phyloP scores from a whole-genome alignment of 2,329 filamentous ascomycete genomes.

The Hypoxylon sp. region DNA sequence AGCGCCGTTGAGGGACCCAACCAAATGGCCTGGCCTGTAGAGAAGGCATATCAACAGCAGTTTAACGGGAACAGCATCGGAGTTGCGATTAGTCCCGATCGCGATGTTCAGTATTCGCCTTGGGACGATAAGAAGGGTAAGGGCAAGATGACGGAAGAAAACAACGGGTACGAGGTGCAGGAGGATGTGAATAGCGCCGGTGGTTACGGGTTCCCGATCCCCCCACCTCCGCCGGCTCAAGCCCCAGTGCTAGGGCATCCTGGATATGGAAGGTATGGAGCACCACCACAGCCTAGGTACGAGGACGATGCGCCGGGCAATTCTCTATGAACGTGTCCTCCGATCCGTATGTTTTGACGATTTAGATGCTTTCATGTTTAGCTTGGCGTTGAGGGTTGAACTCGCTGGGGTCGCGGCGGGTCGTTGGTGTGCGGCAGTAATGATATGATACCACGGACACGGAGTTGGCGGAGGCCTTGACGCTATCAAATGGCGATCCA shows the following conservation, averaged over 20 bases:
- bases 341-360: neutral
- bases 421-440: conserved; percentile 8
- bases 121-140: conserved; percentile 57
- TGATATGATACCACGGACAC: conserved; percentile 18
- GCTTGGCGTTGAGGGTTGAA: conserved; percentile 19
- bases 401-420: neutral
- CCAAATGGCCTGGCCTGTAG: conserved; percentile 50
- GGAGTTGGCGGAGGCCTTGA: conserved; percentile 7
- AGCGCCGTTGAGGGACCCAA: conserved; percentile 51
- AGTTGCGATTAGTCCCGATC: conserved; percentile 54
- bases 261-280: conserved; percentile 53
- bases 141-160: conserved; percentile 24
- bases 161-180: conserved; percentile 60
- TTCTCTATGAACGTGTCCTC: conserved; percentile 2
- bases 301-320: conserved; percentile 4
- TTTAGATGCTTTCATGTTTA: neutral
- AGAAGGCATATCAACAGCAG: too few relatives aligned
- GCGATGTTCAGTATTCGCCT: conserved; percentile 39
- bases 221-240: conserved; percentile 36
- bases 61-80: conserved; percentile 55
- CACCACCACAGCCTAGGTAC: conserved; percentile 6
- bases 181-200: conserved; percentile 52
- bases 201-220: conserved; percentile 32
- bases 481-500: neutral
- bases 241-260: conserved; percentile 58